Evolutionary conservation across 257 asterid species (phyloP).

Genomic region (Oldenlandia corymbosa): DNA sequence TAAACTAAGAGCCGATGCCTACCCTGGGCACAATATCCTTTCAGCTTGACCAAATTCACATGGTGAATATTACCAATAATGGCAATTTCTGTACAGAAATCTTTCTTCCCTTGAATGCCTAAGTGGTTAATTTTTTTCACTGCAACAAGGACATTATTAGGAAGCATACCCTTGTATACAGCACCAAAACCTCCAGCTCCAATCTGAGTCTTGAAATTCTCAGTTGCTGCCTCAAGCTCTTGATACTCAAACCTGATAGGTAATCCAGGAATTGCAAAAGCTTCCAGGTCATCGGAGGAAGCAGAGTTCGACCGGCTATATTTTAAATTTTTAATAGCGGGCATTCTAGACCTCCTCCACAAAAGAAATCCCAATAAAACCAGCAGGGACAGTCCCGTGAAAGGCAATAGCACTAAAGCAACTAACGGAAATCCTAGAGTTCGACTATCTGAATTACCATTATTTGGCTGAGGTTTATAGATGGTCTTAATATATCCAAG

Average conservation of each 20-base stretch:
- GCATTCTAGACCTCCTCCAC: conserved; percentile 26
- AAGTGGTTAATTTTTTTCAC: conserved; percentile 50
- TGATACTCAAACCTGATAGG: conserved; percentile 48
- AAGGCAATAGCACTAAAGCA: conserved; percentile 48
- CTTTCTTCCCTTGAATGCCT: conserved; percentile 53
- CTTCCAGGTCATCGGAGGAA: conserved; percentile 35
- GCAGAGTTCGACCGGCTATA: conserved; percentile 13
- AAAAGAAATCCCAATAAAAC: conserved; percentile 32
- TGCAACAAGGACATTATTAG: conserved; percentile 52
- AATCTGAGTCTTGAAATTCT: conserved; percentile 42
- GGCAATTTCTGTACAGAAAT: conserved; percentile 65
- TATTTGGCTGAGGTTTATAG: conserved; percentile 12
- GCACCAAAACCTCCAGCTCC: conserved; percentile 80
- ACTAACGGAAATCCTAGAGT: conserved; percentile 32
- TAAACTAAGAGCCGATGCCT: conserved; percentile 56
- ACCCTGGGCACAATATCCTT: conserved; percentile 59
- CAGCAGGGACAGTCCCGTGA: conserved; percentile 36
- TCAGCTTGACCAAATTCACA: conserved; percentile 61
- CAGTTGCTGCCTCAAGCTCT: conserved; percentile 53
- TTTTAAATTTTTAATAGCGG: conserved; percentile 13
- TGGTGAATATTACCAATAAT: conserved; percentile 68
- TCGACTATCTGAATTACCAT: conserved; percentile 5
- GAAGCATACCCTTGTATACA: conserved; percentile 53
- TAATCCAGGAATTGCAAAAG: conserved; percentile 49
- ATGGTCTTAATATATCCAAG: conserved; percentile 44